Evolutionary conservation across 2,329 filamentous ascomycete genomes (phyloP).

Genomic region (Amauroascus verrucosus): DNA sequence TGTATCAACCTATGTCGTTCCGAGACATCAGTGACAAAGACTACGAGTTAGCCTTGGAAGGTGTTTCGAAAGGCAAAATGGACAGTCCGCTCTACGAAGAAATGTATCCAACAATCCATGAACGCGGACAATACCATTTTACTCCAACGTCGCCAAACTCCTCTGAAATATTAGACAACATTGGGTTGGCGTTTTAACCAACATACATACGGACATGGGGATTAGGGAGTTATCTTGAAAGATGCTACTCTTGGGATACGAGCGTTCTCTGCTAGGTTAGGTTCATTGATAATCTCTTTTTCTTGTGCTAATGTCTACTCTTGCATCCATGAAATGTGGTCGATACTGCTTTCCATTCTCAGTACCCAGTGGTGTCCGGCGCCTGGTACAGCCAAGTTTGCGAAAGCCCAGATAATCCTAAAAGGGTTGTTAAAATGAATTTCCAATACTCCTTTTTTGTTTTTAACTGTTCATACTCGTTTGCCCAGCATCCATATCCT

Average conservation of each 20-base stretch:
- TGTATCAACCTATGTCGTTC: slow-evolving; percentile 15
- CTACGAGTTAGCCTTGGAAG: slow-evolving; percentile 15
- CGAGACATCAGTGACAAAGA: slow-evolving; percentile 18
- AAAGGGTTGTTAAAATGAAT: background rate
- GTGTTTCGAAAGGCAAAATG: slow-evolving; percentile 9
- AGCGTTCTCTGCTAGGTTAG: background rate
- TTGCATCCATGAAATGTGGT: background rate
- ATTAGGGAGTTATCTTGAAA: background rate
- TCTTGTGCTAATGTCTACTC: background rate
- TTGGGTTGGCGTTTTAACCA: slow-evolving; percentile 27
- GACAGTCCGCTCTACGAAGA: slow-evolving; percentile 13
- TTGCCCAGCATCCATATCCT: too few relatives aligned
- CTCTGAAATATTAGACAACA: slow-evolving; percentile 12
- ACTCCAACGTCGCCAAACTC: background rate
- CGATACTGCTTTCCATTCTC: background rate
- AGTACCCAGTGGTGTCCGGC: background rate
- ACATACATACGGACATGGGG: background rate
- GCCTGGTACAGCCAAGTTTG: background rate
- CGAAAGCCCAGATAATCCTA: background rate
- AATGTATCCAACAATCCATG: slow-evolving; percentile 21
- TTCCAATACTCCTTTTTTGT: too few relatives aligned
- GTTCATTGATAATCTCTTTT: background rate
- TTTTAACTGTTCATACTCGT: background rate
- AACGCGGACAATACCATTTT: slow-evolving; percentile 18
- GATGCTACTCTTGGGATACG: background rate